phyloP scores from a whole-genome alignment of 2,329 filamentous ascomycete genomes.

The Albophoma yamanashiensis region DNA sequence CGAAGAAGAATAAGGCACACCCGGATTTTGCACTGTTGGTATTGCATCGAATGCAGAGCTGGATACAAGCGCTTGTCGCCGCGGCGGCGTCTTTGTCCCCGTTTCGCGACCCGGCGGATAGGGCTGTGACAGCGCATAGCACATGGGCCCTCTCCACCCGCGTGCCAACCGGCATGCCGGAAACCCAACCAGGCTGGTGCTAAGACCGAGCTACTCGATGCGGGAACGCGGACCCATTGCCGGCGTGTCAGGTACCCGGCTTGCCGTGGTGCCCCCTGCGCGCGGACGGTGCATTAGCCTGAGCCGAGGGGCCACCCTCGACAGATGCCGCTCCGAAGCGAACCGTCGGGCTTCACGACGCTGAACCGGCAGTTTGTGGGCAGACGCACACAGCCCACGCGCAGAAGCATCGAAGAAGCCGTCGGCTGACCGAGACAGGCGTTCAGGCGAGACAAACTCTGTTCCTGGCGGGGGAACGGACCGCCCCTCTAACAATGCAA shows the following conservation, averaged over 20 bases:
- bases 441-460: slow-evolving; percentile 2
- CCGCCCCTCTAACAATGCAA: slow-evolving; percentile 1
- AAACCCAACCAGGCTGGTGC: neutral
- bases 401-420: neutral
- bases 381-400: neutral
- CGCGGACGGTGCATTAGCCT: neutral
- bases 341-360: neutral
- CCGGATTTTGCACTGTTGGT: neutral
- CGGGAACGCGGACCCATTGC: neutral
- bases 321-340: neutral
- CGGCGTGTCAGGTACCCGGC: neutral
- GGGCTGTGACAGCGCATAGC: neutral
- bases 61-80: neutral
- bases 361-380: neutral
- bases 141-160: neutral
- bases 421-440: neutral
- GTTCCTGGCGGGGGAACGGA: slow-evolving; percentile 5
- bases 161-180: neutral
- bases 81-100: neutral
- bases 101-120: neutral
- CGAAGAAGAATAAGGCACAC: neutral
- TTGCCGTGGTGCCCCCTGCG: neutral
- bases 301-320: neutral
- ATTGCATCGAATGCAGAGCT: neutral
- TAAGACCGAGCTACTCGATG: neutral